phyloP scores from a whole-genome alignment of 345 rosid genomes.

The Litchi chinensis region DNA sequence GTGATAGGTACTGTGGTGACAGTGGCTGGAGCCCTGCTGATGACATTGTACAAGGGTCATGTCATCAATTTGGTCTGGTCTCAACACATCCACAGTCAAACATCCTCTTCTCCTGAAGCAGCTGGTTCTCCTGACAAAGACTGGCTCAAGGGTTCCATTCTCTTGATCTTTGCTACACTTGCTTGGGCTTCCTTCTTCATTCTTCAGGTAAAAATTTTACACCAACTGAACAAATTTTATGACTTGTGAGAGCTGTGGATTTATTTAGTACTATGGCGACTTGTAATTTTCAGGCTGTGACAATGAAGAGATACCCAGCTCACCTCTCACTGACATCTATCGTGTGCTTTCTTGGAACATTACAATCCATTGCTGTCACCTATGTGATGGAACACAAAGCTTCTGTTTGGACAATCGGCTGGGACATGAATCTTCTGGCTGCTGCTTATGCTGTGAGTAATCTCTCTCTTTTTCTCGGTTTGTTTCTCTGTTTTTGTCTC shows the following conservation, averaged over 20 bases:
- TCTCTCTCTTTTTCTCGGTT: not conserved
- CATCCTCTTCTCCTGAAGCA: slow-evolving; percentile 24
- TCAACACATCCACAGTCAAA: slow-evolving; percentile 21
- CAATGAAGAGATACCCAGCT: slow-evolving; percentile 78
- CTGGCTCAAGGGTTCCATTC: slow-evolving; percentile 73
- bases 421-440: slow-evolving; percentile 95
- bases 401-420: slow-evolving; percentile 67
- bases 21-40: slow-evolving; percentile 81
- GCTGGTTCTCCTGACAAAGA: slow-evolving; percentile 40
- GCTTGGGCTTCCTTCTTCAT: slow-evolving; percentile 90
- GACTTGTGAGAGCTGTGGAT: not conserved
- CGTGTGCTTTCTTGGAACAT: slow-evolving; percentile 77
- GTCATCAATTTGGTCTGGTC: slow-evolving; percentile 61
- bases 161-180: slow-evolving; percentile 81
- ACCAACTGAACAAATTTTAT: no score
- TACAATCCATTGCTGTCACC: slow-evolving; percentile 80
- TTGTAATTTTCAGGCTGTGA: slow-evolving; percentile 52
- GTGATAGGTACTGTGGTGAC: slow-evolving; percentile 71
- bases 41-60: slow-evolving; percentile 85
- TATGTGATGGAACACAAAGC: slow-evolving; percentile 76
- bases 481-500: not conserved
- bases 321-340: slow-evolving; percentile 85
- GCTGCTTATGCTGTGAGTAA: slow-evolving; percentile 86
- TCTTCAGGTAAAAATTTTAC: slow-evolving; percentile 50
- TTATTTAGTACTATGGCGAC: not conserved